phyloP scores from a whole-genome alignment of 768 basidiomycete species.

The Sporobolomyces roseus region DNA sequence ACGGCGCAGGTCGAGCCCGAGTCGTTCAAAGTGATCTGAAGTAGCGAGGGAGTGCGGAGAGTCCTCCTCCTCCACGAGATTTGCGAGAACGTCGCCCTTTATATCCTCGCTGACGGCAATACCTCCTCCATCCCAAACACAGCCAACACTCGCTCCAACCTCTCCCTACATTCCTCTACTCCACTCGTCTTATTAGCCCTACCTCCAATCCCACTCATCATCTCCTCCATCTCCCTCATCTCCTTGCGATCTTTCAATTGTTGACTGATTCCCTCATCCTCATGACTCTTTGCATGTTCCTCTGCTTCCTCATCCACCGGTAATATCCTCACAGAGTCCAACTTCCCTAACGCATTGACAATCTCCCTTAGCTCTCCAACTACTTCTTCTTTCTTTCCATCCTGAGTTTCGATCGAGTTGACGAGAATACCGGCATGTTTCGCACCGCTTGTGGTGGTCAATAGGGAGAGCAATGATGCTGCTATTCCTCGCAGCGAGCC shows the following conservation, averaged over 20 bases:
- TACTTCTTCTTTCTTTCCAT: neutral
- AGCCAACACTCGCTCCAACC: constrained; percentile 14
- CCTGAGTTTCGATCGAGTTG: constrained; percentile 43
- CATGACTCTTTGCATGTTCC: constrained; percentile 59
- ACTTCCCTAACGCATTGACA: constrained; percentile 56
- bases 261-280: constrained; percentile 35
- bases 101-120: constrained; percentile 9
- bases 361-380: constrained; percentile 52
- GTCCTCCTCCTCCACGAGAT: too few species aligned
- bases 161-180: constrained; percentile 25
- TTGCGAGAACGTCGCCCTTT: constrained; percentile 5
- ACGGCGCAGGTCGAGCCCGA: too few species aligned
- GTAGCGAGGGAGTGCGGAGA: too few species aligned
- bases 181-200: neutral
- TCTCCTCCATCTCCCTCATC: constrained; percentile 37
- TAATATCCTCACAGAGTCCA: constrained; percentile 68
- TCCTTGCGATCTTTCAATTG: constrained; percentile 32
- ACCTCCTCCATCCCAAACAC: constrained; percentile 25
- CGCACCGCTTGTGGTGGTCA: constrained; percentile 40
- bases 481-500: constrained; percentile 71
- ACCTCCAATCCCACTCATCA: constrained; percentile 28
- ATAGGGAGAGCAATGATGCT: constrained; percentile 58
- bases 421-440: constrained; percentile 7
- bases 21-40: too few species aligned
- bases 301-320: constrained; percentile 74